Conservation (phyloP, 1,139 yeast species). For the Zygoascus hellenicus region DNA sequence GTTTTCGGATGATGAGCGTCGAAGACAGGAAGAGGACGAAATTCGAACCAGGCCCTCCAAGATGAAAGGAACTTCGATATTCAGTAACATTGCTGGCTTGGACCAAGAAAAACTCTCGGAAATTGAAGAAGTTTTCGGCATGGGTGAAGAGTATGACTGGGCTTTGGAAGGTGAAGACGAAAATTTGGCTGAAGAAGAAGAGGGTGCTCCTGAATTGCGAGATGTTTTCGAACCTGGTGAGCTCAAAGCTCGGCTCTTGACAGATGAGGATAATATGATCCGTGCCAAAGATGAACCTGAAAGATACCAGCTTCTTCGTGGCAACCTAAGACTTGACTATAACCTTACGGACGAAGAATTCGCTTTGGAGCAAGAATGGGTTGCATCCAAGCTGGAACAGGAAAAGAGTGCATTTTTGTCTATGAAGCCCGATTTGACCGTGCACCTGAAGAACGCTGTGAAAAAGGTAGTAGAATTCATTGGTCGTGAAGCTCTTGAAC, state of each 20-base stretch:
- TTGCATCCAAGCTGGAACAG: constrained; percentile 40
- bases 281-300: constrained; percentile 90
- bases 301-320: constrained; percentile 74
- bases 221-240: constrained; percentile 96
- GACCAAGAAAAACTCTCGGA: constrained; percentile 93
- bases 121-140: constrained; percentile 91
- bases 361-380: constrained; percentile 71
- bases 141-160: constrained; percentile 97
- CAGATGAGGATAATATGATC: constrained; percentile 86
- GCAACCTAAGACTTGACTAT: constrained; percentile 51
- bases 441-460: constrained; percentile 66
- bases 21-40: constrained; percentile 31
- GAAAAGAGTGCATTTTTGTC: constrained; percentile 23
- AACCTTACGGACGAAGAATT: constrained; percentile 61
- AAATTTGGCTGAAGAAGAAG: constrained; percentile 40
- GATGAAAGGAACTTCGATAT: constrained; percentile 30
- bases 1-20: constrained; percentile 84
- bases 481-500: constrained; percentile 75
- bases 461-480: constrained; percentile 73
- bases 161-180: constrained; percentile 62
- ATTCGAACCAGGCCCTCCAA: constrained; percentile 24
- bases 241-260: constrained; percentile 80
- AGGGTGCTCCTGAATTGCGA: constrained; percentile 51
- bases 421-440: constrained; percentile 40
- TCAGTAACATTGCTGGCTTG: constrained; percentile 66